Evolutionary conservation across 371 early-diverging fungal species (phyloP).

Genomic region (Thermomucor indicae-seudaticae): DNA sequence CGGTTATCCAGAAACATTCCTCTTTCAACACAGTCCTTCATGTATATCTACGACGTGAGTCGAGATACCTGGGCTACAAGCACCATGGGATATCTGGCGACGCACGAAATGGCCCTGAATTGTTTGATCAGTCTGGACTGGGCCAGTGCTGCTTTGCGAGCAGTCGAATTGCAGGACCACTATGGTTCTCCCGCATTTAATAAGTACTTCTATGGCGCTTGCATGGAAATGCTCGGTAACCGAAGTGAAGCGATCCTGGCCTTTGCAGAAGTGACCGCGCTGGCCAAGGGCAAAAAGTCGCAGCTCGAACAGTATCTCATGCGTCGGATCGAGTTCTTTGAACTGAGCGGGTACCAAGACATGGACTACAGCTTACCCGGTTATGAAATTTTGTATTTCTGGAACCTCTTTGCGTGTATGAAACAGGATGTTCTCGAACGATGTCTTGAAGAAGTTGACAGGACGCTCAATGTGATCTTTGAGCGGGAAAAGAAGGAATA

Average conservation of each 20-base stretch:
- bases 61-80: conserved; percentile 50
- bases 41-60: conserved; percentile 47
- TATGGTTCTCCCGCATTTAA: conserved; percentile 64
- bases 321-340: conserved; percentile 48
- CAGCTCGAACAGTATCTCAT: conserved; percentile 52
- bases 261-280: conserved; percentile 38
- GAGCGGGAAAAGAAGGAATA: conserved; percentile 47
- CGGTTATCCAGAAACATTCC: conserved; percentile 48
- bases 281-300: conserved; percentile 9
- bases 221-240: conserved; percentile 47
- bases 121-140: conserved; percentile 51
- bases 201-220: conserved; percentile 57
- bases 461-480: conserved; percentile 32
- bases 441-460: conserved; percentile 40
- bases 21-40: conserved; percentile 51
- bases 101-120: conserved; percentile 61
- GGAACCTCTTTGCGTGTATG: conserved; percentile 61
- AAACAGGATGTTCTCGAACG: conserved; percentile 26
- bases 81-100: conserved; percentile 47
- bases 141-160: conserved; percentile 40
- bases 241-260: conserved; percentile 47
- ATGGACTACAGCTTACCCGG: conserved; percentile 51
- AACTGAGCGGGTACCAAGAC: conserved; percentile 54
- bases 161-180: conserved; percentile 43
- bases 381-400: conserved; percentile 52